phyloP scores from a whole-genome alignment of 257 asterid genomes.

The Solanum rostratum region DNA sequence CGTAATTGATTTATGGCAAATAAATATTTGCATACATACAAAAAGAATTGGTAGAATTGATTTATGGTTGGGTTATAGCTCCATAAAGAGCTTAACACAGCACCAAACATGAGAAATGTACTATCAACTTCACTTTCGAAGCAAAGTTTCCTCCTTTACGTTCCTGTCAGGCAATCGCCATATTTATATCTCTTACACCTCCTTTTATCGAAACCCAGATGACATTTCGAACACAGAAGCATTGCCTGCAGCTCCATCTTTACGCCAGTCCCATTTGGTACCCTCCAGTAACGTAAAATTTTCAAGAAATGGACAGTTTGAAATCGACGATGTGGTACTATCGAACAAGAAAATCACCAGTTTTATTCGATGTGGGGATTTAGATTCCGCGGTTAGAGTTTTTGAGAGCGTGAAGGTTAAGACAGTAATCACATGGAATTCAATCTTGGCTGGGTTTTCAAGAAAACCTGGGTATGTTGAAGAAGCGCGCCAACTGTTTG shows the following conservation, averaged over 20 bases:
- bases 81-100: not conserved
- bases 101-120: conserved; percentile 16
- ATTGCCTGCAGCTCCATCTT: not conserved
- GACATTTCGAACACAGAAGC: conserved; percentile 6
- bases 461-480: conserved; percentile 30
- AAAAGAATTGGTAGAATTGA: no score
- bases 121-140: conserved; percentile 6
- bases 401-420: conserved; percentile 32
- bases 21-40: no score
- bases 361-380: conserved; percentile 39
- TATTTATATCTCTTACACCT: conserved; percentile 1
- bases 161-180: not conserved
- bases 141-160: not conserved
- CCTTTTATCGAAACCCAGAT: conserved; percentile 4
- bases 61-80: no score
- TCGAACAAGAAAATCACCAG: conserved; percentile 49
- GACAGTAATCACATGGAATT: conserved; percentile 63
- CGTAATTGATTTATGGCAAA: not conserved
- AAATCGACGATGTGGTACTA: conserved; percentile 8
- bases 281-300: not conserved
- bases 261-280: conserved; percentile 1
- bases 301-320: conserved; percentile 4
- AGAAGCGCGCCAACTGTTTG: conserved; percentile 52
- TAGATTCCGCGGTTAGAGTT: conserved; percentile 47
- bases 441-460: conserved; percentile 51